Conservation (phyloP, 2,329 filamentous ascomycete genomes). For the Amauroascus niger region DNA sequence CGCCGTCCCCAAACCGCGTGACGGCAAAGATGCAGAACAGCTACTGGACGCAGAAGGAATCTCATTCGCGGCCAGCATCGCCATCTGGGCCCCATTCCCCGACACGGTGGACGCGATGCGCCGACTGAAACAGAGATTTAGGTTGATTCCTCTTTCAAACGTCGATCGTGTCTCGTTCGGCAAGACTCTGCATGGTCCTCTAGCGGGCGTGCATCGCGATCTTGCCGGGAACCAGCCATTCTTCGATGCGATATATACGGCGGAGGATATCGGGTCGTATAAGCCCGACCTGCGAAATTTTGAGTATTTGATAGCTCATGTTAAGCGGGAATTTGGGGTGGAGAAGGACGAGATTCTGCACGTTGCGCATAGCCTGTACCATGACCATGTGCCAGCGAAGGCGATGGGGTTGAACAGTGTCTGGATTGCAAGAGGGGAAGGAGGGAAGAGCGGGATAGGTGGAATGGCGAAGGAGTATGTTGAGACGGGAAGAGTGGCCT, state of each 20-base stretch:
- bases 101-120: slow-evolving; percentile 48
- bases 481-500: slow-evolving; percentile 24
- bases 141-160: slow-evolving; percentile 50
- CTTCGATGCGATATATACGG: slow-evolving; percentile 61
- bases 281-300: slow-evolving; percentile 60
- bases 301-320: slow-evolving; percentile 50
- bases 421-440: slow-evolving; percentile 53
- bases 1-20: slow-evolving; percentile 14
- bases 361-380: slow-evolving; percentile 57
- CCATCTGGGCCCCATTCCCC: slow-evolving; percentile 47
- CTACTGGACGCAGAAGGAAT: slow-evolving; percentile 29
- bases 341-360: slow-evolving; percentile 52
- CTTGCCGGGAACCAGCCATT: slow-evolving; percentile 14
- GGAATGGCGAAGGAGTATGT: slow-evolving; percentile 35
- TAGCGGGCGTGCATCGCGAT: slow-evolving; percentile 38
- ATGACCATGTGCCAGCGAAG: slow-evolving; percentile 59
- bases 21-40: neutral
- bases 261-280: slow-evolving; percentile 61
- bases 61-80: slow-evolving; percentile 42
- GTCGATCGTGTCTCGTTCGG: slow-evolving; percentile 46
- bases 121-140: slow-evolving; percentile 41
- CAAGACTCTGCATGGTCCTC: slow-evolving; percentile 38
- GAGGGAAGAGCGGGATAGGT: slow-evolving; percentile 31
- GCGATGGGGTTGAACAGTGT: slow-evolving; percentile 50
- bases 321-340: slow-evolving; percentile 47